Conservation (phyloP, 2,329 filamentous ascomycete species). For the Trichoderma koningiopsis region DNA sequence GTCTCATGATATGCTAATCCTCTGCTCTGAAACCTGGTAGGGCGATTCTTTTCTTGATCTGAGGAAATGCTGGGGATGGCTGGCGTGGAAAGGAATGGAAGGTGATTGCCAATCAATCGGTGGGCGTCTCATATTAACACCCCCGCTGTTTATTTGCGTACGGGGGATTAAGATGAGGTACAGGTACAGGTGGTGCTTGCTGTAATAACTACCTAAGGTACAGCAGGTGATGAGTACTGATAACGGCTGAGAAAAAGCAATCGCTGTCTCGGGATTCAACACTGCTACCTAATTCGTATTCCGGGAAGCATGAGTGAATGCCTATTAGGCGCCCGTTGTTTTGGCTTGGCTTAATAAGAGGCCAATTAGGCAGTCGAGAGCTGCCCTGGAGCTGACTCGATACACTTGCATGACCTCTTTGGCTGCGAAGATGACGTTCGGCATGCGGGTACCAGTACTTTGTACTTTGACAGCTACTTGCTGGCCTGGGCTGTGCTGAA, state of each 20-base stretch:
- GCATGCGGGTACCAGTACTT: slow-evolving; percentile 10
- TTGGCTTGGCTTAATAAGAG: neutral
- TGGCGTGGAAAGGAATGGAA: slow-evolving; percentile 24
- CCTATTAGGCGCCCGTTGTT: neutral
- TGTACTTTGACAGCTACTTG: slow-evolving; percentile 8
- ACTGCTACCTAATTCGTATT: neutral
- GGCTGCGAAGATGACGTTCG: slow-evolving; percentile 14
- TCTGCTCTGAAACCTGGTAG: neutral
- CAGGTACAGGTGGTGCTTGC: neutral
- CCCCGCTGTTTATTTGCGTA: slow-evolving; percentile 11
- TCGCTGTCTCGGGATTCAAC: neutral
- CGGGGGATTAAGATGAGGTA: neutral
- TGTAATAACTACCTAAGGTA: neutral
- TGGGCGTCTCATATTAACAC: slow-evolving; percentile 23
- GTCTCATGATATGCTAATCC: neutral
- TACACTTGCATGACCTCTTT: slow-evolving; percentile 17
- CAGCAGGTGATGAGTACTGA: neutral
- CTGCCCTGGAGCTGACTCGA: neutral
- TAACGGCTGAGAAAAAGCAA: neutral
- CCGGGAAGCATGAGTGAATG: neutral
- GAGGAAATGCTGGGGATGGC: slow-evolving; percentile 3
- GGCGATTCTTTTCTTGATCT: neutral
- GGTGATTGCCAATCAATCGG: slow-evolving; percentile 19
- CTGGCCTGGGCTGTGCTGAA: neutral
- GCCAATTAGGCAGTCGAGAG: slow-evolving; percentile 7